phyloP scores from a whole-genome alignment of 257 asterid genomes.

The Primulina tabacum region DNA sequence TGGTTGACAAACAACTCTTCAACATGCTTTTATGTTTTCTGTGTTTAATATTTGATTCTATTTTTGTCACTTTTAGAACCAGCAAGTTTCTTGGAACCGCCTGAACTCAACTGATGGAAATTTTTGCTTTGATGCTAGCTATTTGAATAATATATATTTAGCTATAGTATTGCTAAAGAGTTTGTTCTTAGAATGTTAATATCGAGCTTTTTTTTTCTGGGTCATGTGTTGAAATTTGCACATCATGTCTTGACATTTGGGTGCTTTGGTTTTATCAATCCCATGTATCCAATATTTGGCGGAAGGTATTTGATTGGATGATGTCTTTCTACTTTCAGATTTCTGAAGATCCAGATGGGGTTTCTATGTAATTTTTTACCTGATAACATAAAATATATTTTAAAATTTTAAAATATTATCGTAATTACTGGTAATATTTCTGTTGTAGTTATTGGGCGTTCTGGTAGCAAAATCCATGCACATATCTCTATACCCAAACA shows the following conservation, averaged over 20 bases:
- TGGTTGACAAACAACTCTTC: background rate
- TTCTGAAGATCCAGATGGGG: background rate
- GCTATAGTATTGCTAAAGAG: background rate
- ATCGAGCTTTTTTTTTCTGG: background rate
- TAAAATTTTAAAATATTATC: no score
- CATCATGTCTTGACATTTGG: slow-evolving; percentile 4
- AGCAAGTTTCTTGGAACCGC: background rate
- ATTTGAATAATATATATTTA: background rate
- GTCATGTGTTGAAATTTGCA: background rate
- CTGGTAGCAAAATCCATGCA: background rate
- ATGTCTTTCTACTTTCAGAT: background rate
- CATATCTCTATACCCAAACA: background rate
- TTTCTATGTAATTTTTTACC: background rate
- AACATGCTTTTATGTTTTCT: background rate
- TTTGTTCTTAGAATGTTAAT: background rate
- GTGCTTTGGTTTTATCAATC: background rate
- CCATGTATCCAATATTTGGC: slow-evolving; percentile 15
- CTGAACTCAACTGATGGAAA: background rate
- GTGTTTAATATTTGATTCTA: slow-evolving; percentile 1
- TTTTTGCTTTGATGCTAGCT: background rate
- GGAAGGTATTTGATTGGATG: background rate
- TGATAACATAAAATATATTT: no score
- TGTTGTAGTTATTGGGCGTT: background rate
- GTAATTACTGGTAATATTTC: background rate
- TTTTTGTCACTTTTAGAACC: background rate